A percentile compares a stretch with the other conserved stretches of the same genome.
Evolutionary conservation across 495 filamentous ascomycete genomes (phyloP).

Genomic region (Acidiella bohemica): DNA sequence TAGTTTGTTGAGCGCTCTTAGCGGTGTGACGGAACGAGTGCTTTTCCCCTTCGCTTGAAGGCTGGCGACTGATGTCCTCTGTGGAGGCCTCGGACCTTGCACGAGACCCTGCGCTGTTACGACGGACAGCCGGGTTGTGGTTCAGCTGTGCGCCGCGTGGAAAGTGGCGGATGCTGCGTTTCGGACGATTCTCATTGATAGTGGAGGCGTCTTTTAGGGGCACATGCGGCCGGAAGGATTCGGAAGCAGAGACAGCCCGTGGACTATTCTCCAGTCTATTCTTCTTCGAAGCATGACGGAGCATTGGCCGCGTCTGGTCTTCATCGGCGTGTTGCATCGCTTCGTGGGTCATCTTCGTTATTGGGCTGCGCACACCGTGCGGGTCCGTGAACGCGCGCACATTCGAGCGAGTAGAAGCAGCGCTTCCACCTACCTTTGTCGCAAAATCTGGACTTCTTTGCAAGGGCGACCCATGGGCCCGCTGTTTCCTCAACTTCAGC

Average conservation of each 20-base stretch:
- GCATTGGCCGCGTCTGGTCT: not conserved
- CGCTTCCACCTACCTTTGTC: no score
- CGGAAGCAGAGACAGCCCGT: no score
- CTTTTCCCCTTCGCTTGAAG: no score
- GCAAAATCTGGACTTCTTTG: not conserved
- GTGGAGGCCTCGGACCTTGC: not conserved
- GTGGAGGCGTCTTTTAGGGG: not conserved
- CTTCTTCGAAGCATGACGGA: conserved; percentile 1
- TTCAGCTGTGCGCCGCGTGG: conserved; percentile 4
- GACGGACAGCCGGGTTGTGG: not conserved
- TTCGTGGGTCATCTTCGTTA: not conserved
- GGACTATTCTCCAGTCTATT: conserved; percentile 2
- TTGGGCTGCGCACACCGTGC: not conserved
- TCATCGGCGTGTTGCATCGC: not conserved
- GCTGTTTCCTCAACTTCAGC: conserved; percentile 3
- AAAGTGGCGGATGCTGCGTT: not conserved
- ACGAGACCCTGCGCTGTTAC: not conserved
- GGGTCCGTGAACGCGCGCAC: not conserved
- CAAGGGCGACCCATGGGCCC: not conserved
- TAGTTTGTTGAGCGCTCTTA: no score
- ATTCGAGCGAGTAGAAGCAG: no score
- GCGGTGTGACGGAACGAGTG: no score
- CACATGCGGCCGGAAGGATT: not conserved
- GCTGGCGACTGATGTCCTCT: no score
- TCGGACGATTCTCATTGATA: not conserved